A percentile compares a stretch with the other conserved stretches of the same genome.
Conservation (phyloP, 2,329 filamentous ascomycete species). For the Cladosporium sp. region DNA sequence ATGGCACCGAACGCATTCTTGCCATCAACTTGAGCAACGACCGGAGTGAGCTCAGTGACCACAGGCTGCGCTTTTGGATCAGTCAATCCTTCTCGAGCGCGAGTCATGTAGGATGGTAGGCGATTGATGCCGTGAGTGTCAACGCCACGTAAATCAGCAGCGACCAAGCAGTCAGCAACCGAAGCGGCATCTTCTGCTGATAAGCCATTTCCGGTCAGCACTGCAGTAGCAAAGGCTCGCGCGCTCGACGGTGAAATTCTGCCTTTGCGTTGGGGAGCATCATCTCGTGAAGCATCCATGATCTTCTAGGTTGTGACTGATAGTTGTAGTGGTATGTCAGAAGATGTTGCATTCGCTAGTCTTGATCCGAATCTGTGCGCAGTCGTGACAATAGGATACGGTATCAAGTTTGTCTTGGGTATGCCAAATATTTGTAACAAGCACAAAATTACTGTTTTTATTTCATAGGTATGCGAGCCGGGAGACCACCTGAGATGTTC, state of each 20-base stretch:
- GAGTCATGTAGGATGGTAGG: conserved; percentile 73
- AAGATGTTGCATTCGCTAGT: background rate
- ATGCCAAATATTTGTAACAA: background rate
- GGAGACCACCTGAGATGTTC: background rate
- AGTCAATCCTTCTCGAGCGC: conserved; percentile 69
- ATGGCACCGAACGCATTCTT: conserved; percentile 76
- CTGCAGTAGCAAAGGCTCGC: conserved; percentile 49
- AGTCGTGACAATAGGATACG: background rate
- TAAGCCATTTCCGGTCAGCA: conserved; percentile 64
- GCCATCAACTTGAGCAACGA: conserved; percentile 67
- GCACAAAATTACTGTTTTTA: background rate
- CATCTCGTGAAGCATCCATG: background rate
- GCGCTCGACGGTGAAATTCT: conserved; percentile 27
- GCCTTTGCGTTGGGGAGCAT: background rate
- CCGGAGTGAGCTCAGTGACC: conserved; percentile 65
- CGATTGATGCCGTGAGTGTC: conserved; percentile 79
- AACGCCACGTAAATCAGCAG: conserved; percentile 74
- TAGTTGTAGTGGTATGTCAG: background rate
- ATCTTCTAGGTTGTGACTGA: background rate
- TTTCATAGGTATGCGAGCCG: background rate
- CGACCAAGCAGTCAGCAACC: conserved; percentile 66
- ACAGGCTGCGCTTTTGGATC: conserved; percentile 60
- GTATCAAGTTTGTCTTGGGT: background rate
- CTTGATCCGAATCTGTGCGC: background rate
- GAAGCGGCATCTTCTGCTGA: conserved; percentile 58